Evolutionary conservation across 2,329 filamentous ascomycete genomes (phyloP), one percentile per base, ranked within the genome.

Genomic region (Dactylellina sp.): DNA sequence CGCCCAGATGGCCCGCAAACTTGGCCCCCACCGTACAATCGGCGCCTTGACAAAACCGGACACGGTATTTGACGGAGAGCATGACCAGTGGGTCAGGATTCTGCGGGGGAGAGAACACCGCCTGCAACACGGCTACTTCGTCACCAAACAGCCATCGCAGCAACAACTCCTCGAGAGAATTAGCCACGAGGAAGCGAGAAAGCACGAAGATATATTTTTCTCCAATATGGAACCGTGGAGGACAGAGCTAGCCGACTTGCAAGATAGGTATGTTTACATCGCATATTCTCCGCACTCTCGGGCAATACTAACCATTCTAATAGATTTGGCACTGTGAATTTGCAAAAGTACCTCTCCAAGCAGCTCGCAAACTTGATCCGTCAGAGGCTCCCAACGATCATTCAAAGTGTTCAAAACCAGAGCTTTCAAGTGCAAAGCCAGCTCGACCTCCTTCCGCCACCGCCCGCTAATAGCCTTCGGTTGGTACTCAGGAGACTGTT

Each of bases 41-140:
- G 77, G 77, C 50, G 77, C 77, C 9, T 59, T 78, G 20, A 78
- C 77, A 5, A 78, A 78, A 37, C 77, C 77, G 2, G 77, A 78
- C 28, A 78, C 77, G 1, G 76, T 78, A 37, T 59, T 74, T 9
- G 75, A 74, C 1, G 76, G 77, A 1, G 77, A 78, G 25, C 75
- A 77, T 11, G 71, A 75, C 1, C 77, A 78, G 25, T 78, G 77
- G 77, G 71, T 78, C 16, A 77, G 76, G 18, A 78, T 78, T 18
- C 71, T 78, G 9, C 77, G 77, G 5, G 77, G 77, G 0, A 71
- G 75, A 20, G 76, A 77, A n/a, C 77, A 78, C 32, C 71, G 76
- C 12, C 62, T 78, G 2, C 75, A 63, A 12, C 77, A 78, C 25
- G 77, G 77, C 14, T 78, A 78, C 24, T 78, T 78, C 40, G 77